Base-by-base conservation (phyloP, 495 filamentous ascomycete species). In the Melanomma pulvis-pyrius region DNA sequence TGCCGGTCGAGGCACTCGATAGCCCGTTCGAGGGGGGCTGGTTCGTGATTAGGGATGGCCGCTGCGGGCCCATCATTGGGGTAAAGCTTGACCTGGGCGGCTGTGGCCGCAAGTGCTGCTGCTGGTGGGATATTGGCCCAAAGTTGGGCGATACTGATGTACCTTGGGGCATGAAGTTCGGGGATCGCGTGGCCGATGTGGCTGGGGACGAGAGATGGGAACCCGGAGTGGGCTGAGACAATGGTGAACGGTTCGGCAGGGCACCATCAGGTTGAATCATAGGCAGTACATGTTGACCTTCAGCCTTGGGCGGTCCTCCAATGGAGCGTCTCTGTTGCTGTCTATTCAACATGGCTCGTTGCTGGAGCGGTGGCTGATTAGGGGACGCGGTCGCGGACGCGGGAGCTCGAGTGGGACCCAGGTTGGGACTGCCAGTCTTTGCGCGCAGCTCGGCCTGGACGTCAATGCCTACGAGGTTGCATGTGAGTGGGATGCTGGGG, bases 371-470 rank as follows among this genome's bases (percentile, higher is more conserved):
- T 50, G 86, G 83, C 51, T 73, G 74, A 44, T 67, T 58, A 32
- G 87, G 84, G 76, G 85, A 87, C 72, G 71, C 64, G 34, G 82
- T 84, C 79, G 83, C 82, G 70, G 82, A 88, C 79, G 80, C 85
- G 69, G 80, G 86, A 77, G 81, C 79, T 71, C 82, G 83, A 63
- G 82, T 87, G 74, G 81, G 88, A 69, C 79, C 84, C 65, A 89
- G 80, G 70, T 84, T 84, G 63, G 88, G 87, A 73, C 90, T 90
- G 67, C 86, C 90, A 24, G 90, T 91, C 79, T 96, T 96, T 69
- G 92, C 85, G 50, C 89, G 88, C 65, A 98, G 83, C 77, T 98
- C 94, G 49, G 93, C 91, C 78, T 98, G 92, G 22, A 98, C 94
- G 82, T 98, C 94, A 76, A 98, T 96, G 66, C 94, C 92, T 96